phyloP scores from a whole-genome alignment of 1,284 basidiomycete genomes.

The Ceratobasidium sp. region DNA sequence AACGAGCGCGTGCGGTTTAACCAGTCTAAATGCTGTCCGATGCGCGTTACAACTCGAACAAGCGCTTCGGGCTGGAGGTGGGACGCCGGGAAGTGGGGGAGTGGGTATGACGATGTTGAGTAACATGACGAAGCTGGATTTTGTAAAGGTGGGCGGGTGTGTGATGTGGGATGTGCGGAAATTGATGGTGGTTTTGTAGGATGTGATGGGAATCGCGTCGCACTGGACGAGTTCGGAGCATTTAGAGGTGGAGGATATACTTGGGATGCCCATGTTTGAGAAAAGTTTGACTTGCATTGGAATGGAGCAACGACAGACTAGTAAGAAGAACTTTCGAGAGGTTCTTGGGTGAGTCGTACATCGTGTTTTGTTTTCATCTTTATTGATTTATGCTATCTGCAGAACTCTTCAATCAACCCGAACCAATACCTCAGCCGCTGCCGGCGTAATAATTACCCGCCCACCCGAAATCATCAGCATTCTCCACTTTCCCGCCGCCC shows the following conservation, averaged over 20 bases:
- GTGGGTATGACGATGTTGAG: slow-evolving; percentile 57
- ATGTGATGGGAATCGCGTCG: slow-evolving; percentile 67
- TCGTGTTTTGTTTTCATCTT: no score
- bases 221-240: slow-evolving; percentile 67
- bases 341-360: slow-evolving; percentile 66
- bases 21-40: slow-evolving; percentile 71
- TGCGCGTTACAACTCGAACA: slow-evolving; percentile 61
- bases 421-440: slow-evolving; percentile 23
- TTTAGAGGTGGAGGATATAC: slow-evolving; percentile 67
- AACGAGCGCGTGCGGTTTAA: slow-evolving; percentile 71
- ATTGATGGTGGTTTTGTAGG: slow-evolving; percentile 56
- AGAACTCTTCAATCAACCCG: slow-evolving; percentile 59
- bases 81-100: slow-evolving; percentile 52
- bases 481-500: slow-evolving; percentile 62
- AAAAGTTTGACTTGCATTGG: slow-evolving; percentile 11
- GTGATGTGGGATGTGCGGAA: not conserved
- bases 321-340: slow-evolving; percentile 58
- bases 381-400: no score
- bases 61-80: slow-evolving; percentile 18
- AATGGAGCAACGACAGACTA: slow-evolving; percentile 27
- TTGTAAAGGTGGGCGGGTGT: slow-evolving; percentile 55
- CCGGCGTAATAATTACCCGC: slow-evolving; percentile 71
- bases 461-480: slow-evolving; percentile 75
- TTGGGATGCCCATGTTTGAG: slow-evolving; percentile 57
- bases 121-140: slow-evolving; percentile 46